phyloP scores from a whole-genome alignment of 2,329 filamentous ascomycete species.

The Ascochyta lentis region DNA sequence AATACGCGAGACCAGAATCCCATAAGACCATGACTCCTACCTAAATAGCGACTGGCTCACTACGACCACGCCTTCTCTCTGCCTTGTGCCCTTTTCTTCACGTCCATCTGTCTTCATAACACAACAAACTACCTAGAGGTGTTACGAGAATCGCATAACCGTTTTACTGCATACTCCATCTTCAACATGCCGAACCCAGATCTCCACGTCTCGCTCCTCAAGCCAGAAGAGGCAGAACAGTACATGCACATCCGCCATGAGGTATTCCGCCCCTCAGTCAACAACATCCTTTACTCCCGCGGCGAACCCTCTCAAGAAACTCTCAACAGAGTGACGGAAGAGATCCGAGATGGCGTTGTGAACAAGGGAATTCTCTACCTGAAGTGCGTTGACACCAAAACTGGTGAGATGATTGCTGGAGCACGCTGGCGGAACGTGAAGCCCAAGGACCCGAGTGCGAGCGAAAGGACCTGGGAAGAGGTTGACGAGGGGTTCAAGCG shows the following conservation, averaged over 20 bases:
- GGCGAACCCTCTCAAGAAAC: slow-evolving; percentile 37
- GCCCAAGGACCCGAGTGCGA: slow-evolving; percentile 23
- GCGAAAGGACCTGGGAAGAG: slow-evolving; percentile 35
- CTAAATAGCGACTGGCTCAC: neutral
- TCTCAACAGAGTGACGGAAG: slow-evolving; percentile 28
- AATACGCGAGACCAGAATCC: neutral
- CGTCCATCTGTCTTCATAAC: neutral
- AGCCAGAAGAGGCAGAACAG: slow-evolving; percentile 34
- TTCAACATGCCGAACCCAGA: slow-evolving; percentile 29
- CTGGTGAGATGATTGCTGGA: slow-evolving; percentile 37
- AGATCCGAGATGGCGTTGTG: slow-evolving; percentile 30
- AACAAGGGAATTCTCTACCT: slow-evolving; percentile 37
- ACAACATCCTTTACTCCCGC: slow-evolving; percentile 44
- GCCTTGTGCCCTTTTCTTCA: neutral
- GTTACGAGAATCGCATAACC: neutral
- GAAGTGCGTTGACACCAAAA: slow-evolving; percentile 37
- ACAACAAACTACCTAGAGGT: neutral
- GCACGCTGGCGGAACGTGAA: slow-evolving; percentile 39
- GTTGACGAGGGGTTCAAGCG: slow-evolving; percentile 31
- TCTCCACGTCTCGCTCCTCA: slow-evolving; percentile 37
- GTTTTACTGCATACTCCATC: neutral
- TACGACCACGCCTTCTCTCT: neutral
- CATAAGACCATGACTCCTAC: slow-evolving; percentile 11
- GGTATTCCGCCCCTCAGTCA: slow-evolving; percentile 40
- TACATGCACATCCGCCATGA: slow-evolving; percentile 43